Conservation (phyloP, 2,329 filamentous ascomycete species). For the Sporothrix pallida region DNA sequence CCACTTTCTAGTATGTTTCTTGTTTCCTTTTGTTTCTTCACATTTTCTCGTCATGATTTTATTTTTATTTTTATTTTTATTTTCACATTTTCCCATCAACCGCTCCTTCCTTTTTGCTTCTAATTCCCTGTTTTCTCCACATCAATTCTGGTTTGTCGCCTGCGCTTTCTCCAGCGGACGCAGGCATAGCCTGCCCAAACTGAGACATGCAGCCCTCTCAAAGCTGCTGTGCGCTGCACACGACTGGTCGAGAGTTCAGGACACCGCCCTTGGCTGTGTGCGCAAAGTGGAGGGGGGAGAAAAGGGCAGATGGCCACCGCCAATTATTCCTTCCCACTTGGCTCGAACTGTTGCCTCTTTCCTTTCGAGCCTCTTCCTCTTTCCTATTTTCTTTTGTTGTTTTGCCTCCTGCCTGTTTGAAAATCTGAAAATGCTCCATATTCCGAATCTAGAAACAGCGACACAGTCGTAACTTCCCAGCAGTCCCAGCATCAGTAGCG, state of each 20-base stretch:
- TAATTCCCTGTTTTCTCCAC: background rate
- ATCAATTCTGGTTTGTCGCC: background rate
- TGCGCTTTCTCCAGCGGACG: background rate
- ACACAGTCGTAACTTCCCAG: background rate
- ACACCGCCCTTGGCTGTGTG: conserved; percentile 30
- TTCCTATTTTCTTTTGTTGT: background rate
- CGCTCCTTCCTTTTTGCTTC: background rate
- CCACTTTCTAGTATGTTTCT: background rate
- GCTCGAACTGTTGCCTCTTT: too few relatives aligned
- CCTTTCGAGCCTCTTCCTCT: background rate
- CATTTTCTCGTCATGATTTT: background rate
- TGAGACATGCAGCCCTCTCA: conserved; percentile 29
- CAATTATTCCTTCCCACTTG: too few relatives aligned
- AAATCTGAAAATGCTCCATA: background rate
- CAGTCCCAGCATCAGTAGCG: background rate
- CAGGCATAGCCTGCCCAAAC: conserved; percentile 22
- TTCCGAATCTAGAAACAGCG: background rate
- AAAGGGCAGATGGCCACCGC: background rate
- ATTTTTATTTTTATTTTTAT: background rate
- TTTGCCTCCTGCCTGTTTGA: background rate
- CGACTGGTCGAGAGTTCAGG: conserved; percentile 29
- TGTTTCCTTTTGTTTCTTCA: background rate
- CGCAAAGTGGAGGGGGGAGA: conserved; percentile 8
- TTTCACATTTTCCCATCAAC: background rate
- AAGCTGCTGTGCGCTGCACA: conserved; percentile 15